Conservation (phyloP, 2,329 filamentous ascomycete genomes). For the Aspergillus udagawae region DNA sequence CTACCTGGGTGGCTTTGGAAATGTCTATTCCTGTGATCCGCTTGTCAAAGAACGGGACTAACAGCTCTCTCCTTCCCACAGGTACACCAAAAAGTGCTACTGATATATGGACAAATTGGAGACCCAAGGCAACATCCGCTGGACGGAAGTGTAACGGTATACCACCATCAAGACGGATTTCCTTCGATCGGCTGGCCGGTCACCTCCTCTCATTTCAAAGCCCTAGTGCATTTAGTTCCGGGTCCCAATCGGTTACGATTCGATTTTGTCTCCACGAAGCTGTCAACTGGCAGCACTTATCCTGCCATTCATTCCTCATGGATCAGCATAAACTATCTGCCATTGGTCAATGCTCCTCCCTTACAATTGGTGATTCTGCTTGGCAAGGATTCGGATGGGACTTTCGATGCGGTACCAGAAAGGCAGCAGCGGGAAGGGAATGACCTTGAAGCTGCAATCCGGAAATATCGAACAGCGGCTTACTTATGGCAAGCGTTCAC, state of each 20-base stretch:
- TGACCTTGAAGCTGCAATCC: constrained; percentile 70
- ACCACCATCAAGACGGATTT: constrained; percentile 79
- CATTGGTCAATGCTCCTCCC: constrained; percentile 72
- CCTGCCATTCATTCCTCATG: constrained; percentile 69
- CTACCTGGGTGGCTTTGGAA: neutral
- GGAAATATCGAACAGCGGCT: constrained; percentile 90
- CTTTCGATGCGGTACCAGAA: constrained; percentile 77
- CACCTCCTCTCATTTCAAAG: constrained; percentile 85
- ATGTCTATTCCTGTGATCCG: neutral
- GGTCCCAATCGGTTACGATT: constrained; percentile 85
- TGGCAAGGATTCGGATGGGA: constrained; percentile 80
- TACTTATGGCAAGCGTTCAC: constrained; percentile 98
- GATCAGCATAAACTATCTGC: constrained; percentile 81
- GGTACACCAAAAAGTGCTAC: constrained; percentile 87
- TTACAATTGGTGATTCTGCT: constrained; percentile 85
- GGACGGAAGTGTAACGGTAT: constrained; percentile 75
- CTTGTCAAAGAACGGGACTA: constrained; percentile 2
- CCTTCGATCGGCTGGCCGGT: constrained; percentile 84
- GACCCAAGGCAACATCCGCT: constrained; percentile 64
- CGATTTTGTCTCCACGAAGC: constrained; percentile 80
- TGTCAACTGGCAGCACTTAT: constrained; percentile 62
- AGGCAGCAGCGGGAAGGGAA: constrained; percentile 77
- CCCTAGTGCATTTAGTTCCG: constrained; percentile 81
- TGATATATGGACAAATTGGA: constrained; percentile 76
- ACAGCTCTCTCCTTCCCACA: constrained; percentile 34